Evolutionary conservation across 2,329 filamentous ascomycete genomes (phyloP).

Genomic region (Onygenales sp.): DNA sequence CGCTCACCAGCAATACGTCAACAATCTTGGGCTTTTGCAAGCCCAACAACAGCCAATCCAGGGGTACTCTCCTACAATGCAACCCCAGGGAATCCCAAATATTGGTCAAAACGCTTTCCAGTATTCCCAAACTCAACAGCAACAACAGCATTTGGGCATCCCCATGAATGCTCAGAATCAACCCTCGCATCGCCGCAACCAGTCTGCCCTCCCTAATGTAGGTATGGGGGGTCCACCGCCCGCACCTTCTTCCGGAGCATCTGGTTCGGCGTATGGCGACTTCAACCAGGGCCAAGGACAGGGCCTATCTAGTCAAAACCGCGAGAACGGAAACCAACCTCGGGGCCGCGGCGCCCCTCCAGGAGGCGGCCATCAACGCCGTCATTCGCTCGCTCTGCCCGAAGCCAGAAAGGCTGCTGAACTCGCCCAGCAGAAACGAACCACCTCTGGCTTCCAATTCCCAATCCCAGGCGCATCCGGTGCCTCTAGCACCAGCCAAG

Average conservation of each 20-base stretch:
- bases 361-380: conserved; percentile 72
- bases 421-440: conserved; percentile 90
- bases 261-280: conserved; percentile 68
- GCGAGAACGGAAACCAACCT: conserved; percentile 60
- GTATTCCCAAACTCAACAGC: conserved; percentile 69
- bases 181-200: conserved; percentile 90
- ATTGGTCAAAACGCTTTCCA: conserved; percentile 68
- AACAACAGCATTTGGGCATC: conserved; percentile 32
- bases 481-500: conserved; percentile 38
- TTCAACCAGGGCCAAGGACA: conserved; percentile 50
- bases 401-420: conserved; percentile 98
- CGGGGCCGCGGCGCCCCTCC: conserved; percentile 66
- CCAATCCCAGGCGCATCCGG: conserved; percentile 63
- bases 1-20: conserved; percentile 94
- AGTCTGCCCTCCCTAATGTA: conserved; percentile 91
- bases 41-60: conserved; percentile 70
- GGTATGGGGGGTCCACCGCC: conserved; percentile 74
- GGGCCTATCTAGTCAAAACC: conserved; percentile 50
- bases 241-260: conserved; percentile 79
- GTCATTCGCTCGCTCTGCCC: conserved; percentile 87
- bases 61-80: conserved; percentile 64
- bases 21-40: conserved; percentile 76
- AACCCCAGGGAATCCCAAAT: conserved; percentile 63
- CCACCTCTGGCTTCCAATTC: conserved; percentile 90
- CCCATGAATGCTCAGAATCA: conserved; percentile 68